Base-by-base conservation (phyloP, 1,284 basidiomycete species). In the Thecaphora thlaspeos region DNA sequence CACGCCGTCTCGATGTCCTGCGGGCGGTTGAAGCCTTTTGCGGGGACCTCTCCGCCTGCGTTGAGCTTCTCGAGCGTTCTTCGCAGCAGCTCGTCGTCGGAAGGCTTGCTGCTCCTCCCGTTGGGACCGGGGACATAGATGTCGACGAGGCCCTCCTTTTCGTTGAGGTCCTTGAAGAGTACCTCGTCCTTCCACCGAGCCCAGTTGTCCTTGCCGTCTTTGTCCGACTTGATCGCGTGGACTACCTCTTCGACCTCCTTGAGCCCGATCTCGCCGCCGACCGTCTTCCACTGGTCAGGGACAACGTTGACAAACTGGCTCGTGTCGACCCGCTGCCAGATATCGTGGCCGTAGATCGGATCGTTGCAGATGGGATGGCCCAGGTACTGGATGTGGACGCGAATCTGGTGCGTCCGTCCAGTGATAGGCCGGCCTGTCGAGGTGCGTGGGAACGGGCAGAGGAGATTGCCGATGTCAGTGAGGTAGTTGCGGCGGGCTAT, bases 381-480 rank as follows among this genome's bases (percentile, higher is more conserved):
- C 43, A 99, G 85, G 75, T 84, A 97, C 80, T 98, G 95, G 1
- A 97, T 83, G 76, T 99, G 95, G 1, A 98, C 94, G 41, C 94
- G 85, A 53, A 95, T 88, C 79, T 96, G 92, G 79, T 96, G 92
- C 1, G 92, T 92, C 89, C 77, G 63, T 0, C 77, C 77, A 18
- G 77, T 79, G 61, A 79, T 75, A n/a, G 75, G 75, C 12, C 74
- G 68, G 79, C 32, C 32, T 34, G 32, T 30, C 14, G n/a, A n/a
- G n/a, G n/a, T n/a, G n/a, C n/a, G n/a, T 30, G 28, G 14, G 14
- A 30, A 8, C 14, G 28, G 28, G 28, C 8, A 30, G 28, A 30
- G 28, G 28, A n/a, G n/a, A n/a, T n/a, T n/a, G n/a, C n/a, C n/a
- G n/a, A n/a, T n/a, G n/a, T n/a, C n/a, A n/a, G n/a, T n/a, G n/a